A percentile compares a stretch with the other conserved stretches of the same genome.
phyloP scores from a whole-genome alignment of 257 asterid species.

The Plantago elongata region DNA sequence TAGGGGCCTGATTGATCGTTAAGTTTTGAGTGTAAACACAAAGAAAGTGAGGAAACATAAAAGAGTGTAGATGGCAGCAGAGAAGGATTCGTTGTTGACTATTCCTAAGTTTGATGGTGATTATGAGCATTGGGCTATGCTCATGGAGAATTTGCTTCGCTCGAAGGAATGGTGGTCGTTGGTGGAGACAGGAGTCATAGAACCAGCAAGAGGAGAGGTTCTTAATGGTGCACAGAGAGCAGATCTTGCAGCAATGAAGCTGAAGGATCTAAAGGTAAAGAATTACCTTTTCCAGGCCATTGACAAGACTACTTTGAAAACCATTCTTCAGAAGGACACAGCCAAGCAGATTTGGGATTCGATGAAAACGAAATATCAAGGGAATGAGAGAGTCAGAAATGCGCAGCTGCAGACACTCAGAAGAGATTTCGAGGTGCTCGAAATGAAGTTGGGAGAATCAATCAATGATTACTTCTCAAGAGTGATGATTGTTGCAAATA shows the following conservation, averaged over 20 bases:
- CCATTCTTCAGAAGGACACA: constrained; percentile 7
- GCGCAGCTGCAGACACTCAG: constrained; percentile 6
- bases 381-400: constrained; percentile 8
- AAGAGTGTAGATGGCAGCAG: no score
- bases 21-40: no score
- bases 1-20: no score
- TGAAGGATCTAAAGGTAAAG: constrained; percentile 11
- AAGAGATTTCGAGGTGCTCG: constrained; percentile 15
- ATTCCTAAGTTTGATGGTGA: constrained; percentile 4
- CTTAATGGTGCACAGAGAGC: background rate
- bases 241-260: background rate
- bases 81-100: no score
- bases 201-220: constrained; percentile 6
- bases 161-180: constrained; percentile 6
- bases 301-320: background rate
- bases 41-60: no score
- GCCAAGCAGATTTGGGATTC: constrained; percentile 10
- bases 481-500: constrained; percentile 12
- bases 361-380: constrained; percentile 12
- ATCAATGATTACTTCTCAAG: constrained; percentile 8
- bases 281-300: constrained; percentile 4
- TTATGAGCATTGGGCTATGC: constrained; percentile 11
- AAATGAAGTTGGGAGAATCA: constrained; percentile 14
- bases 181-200: background rate
- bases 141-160: constrained; percentile 8